Evolutionary conservation across 192 early-diverging fungal species (phyloP), one percentile per base, ranked within the genome.

Genomic region (Mortierella hygrophila): DNA sequence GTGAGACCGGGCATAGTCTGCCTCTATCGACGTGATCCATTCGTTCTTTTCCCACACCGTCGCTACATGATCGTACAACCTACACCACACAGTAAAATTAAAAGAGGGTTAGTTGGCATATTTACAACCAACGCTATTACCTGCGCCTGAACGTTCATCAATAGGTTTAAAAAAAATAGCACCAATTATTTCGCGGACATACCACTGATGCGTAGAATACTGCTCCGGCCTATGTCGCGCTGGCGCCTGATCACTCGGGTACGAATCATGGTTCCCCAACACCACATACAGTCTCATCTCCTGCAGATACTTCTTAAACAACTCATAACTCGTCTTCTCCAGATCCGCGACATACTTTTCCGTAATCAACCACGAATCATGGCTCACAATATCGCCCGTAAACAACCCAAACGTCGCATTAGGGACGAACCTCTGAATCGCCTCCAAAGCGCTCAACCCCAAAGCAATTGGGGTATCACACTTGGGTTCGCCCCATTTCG

Each of bases 301-400:
- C 32, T 81, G 75, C 6, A 86, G 72, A 49, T 86, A 79, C 41
- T 77, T 10, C 65, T 86, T 86, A 65, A 86, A 86, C 8, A 86
- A 29, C 60, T 81, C 76, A 74, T 90, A 91, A 9, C 91, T 83
- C 42, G 23, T 68, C 6, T 63, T 74, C 72, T 86, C 84, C 70
- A 78, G 70, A 21, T 86, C 79, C 41, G 70, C 75, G 2, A 86
- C 46, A 3, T 80, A 82, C 23, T 88, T 76, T 32, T 92, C 89
- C 13, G 89, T 91, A 9, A 81, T 75, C 68, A 89, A 78, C 92
- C 92, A 93, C 0, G 89, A 74, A 68, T 92, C 90, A 41, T 93
- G 92, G 1, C 90, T 90, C 26, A 88, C 89, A 68, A 93, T 82
- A 76, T 93, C 92, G 11, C 92, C 92, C n/a, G 92, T 93, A 54